Percentiles rank a stretch among this genome's conserved stretches.
Conservation (phyloP, 2,329 filamentous ascomycete genomes). For the Cordyceps cateniannulata region DNA sequence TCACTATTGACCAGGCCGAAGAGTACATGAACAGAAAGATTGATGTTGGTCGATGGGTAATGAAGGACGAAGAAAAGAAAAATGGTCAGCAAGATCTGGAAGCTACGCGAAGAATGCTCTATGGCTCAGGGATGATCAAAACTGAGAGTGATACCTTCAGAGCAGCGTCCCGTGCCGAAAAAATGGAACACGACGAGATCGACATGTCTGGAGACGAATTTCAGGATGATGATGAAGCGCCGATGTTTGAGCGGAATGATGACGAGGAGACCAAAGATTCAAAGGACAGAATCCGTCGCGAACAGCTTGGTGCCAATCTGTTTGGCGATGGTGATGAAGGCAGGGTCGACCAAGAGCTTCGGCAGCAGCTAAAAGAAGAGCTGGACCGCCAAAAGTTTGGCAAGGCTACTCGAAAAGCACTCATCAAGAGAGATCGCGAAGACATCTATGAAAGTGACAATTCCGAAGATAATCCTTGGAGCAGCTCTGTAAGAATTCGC, state of each 20-base stretch:
- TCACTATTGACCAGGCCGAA: constrained; percentile 80
- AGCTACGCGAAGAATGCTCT: constrained; percentile 46
- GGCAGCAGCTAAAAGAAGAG: constrained; percentile 62
- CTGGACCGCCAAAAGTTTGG: constrained; percentile 64
- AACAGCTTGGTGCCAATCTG: constrained; percentile 81
- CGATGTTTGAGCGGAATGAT: constrained; percentile 67
- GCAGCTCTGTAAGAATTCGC: constrained; percentile 27
- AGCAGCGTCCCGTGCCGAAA: constrained; percentile 55
- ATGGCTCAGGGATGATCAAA: constrained; percentile 54
- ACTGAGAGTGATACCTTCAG: constrained; percentile 60
- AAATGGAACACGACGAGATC: constrained; percentile 64
- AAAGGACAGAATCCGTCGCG: constrained; percentile 65
- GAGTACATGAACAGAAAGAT: constrained; percentile 73
- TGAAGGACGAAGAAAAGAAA: constrained; percentile 59
- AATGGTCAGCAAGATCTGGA: constrained; percentile 52
- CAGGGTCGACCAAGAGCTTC: constrained; percentile 67
- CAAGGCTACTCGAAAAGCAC: constrained; percentile 70
- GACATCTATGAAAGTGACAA: constrained; percentile 74
- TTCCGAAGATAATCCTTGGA: constrained; percentile 38
- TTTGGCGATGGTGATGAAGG: constrained; percentile 66
- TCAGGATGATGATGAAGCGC: constrained; percentile 80
- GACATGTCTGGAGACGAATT: constrained; percentile 68
- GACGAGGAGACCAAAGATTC: constrained; percentile 74
- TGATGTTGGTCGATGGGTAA: constrained; percentile 73
- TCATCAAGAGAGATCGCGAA: constrained; percentile 81